Evolutionary conservation across 768 basidiomycete species (phyloP), one percentile per base, ranked within the genome.

Genomic region (Russula vinacea): DNA sequence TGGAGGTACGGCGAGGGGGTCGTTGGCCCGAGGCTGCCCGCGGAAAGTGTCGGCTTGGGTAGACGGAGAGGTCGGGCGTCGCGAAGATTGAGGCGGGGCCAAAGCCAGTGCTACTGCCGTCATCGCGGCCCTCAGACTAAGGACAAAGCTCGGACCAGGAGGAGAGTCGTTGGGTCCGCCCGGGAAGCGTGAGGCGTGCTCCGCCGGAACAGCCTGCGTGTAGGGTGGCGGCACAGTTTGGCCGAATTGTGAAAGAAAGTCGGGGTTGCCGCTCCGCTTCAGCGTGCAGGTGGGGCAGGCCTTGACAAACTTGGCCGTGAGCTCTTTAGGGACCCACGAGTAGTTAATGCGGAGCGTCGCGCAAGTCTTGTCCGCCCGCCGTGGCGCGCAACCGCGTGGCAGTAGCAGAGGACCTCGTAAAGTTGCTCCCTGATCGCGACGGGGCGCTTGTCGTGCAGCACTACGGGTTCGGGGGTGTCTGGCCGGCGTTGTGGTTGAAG

Each of bases 311-410:
- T 82, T 83, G 19, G 88, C 83, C 52, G 92, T 83, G 47, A 94
- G 84, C 70, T 90, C 87, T 75, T 92, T 93, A 17, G 92, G 91
- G 32, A 94, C 83, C 86, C 88, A 92, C 10, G 88, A 86, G 73
- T 91, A 94, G 69, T 83, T 81, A 64, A 83, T 77, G 54, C 87
- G 79, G 44, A 92, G 81, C 61, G 84, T 77, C 2, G 80, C 78
- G 62, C 82, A 84, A 0, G 92, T 94, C 77, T 84, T 89, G 74
- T 94, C 92, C 90, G 83, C 32, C 90, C 91, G 16, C 85, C 88
- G 70, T 93, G 91, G 11, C 81, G 77, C 57, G 81, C 77, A 53
- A 80, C 79, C 16, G 79, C 82, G 67, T 93, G 92, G 67, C 84
- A 87, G 68, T 86, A 86, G 68, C 86, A 87, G 47, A 94, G 77